A percentile compares a stretch with the other conserved stretches of the same genome.
phyloP scores from a whole-genome alignment of 768 basidiomycete species.

The Termitomyces sp. region DNA sequence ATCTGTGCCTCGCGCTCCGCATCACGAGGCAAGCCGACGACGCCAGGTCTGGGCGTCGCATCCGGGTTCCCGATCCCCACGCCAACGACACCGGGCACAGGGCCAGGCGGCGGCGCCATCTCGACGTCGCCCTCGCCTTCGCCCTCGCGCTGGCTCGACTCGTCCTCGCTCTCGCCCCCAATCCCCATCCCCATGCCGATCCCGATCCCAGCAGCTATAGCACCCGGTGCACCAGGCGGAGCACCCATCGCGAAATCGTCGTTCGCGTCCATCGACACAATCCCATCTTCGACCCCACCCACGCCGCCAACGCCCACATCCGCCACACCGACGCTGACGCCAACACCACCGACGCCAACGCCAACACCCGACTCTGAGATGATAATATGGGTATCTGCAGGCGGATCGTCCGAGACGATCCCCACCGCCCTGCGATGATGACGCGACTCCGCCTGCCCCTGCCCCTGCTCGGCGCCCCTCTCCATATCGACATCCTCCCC shows the following conservation, averaged over 20 bases:
- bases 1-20: background rate
- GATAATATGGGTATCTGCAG: slow-evolving; percentile 36
- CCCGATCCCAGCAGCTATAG: slow-evolving; percentile 36
- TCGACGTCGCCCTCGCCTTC: slow-evolving; percentile 16
- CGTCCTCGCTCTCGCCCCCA: slow-evolving; percentile 20
- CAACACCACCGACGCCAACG: slow-evolving; percentile 14
- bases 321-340: slow-evolving; percentile 23
- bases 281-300: slow-evolving; percentile 66
- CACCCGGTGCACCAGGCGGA: slow-evolving; percentile 84
- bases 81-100: background rate
- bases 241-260: slow-evolving; percentile 90
- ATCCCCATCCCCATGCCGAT: slow-evolving; percentile 19
- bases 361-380: slow-evolving; percentile 24
- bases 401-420: slow-evolving; percentile 34
- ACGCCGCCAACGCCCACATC: slow-evolving; percentile 21
- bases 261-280: slow-evolving; percentile 73
- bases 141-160: slow-evolving; percentile 15
- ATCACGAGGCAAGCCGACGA: slow-evolving; percentile 43
- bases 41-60: slow-evolving; percentile 59
- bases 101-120: slow-evolving; percentile 7
- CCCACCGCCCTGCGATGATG: slow-evolving; percentile 29
- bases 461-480: background rate
- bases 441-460: slow-evolving; percentile 18
- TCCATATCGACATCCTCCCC: slow-evolving; percentile 50
- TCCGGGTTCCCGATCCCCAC: slow-evolving; percentile 35